A percentile compares a stretch with the other conserved stretches of the same genome.
Evolutionary conservation across 306 rosid species (phyloP).

Genomic region (Gillenia trifoliata): DNA sequence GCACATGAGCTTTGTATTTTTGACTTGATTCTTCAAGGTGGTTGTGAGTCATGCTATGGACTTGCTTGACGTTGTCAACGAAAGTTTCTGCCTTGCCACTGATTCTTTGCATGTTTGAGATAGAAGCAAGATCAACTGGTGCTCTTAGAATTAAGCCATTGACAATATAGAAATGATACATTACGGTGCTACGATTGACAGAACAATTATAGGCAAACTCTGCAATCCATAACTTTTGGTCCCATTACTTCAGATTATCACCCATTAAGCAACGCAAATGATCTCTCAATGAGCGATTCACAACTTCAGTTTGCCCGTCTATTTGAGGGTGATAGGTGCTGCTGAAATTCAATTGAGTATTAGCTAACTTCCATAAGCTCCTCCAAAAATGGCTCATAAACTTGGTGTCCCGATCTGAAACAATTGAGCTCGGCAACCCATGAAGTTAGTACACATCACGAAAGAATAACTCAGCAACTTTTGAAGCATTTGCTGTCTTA

Average conservation of each 20-base stretch:
- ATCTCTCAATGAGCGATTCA: neutral
- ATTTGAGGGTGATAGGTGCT: no score
- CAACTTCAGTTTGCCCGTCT: no score
- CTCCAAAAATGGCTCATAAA: no score
- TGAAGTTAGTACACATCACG: neutral
- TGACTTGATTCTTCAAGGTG: neutral
- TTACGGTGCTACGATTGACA: neutral
- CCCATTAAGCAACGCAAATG: neutral
- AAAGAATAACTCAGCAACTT: neutral
- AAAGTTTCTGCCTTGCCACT: no score
- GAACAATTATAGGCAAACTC: neutral
- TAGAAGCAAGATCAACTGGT: neutral
- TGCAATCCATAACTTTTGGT: neutral
- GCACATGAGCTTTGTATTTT: neutral
- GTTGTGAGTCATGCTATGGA: no score
- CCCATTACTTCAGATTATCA: neutral
- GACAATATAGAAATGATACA: neutral
- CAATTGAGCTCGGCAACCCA: no score
- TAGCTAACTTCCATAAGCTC: no score
- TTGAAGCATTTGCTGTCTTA: neutral
- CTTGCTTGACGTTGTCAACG: no score
- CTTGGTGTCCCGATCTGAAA: no score
- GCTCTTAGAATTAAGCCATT: neutral
- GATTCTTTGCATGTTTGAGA: no score
- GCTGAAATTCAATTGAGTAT: no score